Conservation (phyloP, 2,329 filamentous ascomycete species). For the Trichoderma sp. region DNA sequence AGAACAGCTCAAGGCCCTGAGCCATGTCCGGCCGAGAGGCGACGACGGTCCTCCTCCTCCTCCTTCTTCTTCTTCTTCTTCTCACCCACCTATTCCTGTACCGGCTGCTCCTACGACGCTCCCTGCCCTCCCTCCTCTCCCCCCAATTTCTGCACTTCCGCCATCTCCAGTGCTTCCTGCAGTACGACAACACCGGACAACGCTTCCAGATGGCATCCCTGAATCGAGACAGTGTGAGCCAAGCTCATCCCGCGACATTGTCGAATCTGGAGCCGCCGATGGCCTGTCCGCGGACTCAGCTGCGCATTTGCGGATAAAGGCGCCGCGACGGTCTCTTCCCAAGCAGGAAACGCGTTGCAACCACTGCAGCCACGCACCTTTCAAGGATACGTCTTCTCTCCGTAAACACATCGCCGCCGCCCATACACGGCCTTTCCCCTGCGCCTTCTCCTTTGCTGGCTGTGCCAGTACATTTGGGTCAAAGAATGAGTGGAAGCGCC, state of each 20-base stretch:
- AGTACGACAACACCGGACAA: conserved; percentile 40
- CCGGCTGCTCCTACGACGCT: conserved; percentile 24
- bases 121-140: conserved; percentile 27
- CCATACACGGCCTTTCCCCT: conserved; percentile 76
- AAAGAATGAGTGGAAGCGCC: conserved; percentile 98
- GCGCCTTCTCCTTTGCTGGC: conserved; percentile 81
- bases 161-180: conserved; percentile 17
- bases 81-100: background rate
- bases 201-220: conserved; percentile 43
- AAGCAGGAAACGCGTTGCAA: conserved; percentile 65
- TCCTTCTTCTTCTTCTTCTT: background rate
- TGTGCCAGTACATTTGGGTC: conserved; percentile 83
- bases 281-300: conserved; percentile 31
- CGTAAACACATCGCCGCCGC: conserved; percentile 68
- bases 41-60: conserved; percentile 41
- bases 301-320: conserved; percentile 43
- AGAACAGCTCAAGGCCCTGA: conserved; percentile 66
- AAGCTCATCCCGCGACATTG: conserved; percentile 39
- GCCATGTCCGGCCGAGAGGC: conserved; percentile 60
- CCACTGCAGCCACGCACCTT: conserved; percentile 64
- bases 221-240: conserved; percentile 34
- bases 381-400: conserved; percentile 66
- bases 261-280: conserved; percentile 36
- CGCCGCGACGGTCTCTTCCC: conserved; percentile 49
- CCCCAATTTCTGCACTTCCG: background rate